phyloP scores from a whole-genome alignment of 1,284 basidiomycete species.

The Puccinia sorghi region DNA sequence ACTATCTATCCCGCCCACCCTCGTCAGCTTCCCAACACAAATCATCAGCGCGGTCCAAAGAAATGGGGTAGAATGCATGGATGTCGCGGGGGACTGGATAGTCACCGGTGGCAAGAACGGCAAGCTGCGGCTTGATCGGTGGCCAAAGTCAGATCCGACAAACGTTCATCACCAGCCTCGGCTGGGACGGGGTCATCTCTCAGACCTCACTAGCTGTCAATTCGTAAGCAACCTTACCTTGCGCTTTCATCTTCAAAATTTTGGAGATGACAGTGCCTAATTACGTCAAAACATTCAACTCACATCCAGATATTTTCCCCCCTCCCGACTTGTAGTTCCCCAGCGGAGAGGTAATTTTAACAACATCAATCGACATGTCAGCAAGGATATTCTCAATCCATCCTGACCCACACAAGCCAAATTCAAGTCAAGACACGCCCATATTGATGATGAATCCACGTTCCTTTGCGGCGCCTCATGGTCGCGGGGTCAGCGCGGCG shows the following conservation, averaged over 20 bases:
- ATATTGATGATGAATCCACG: slow-evolving; percentile 4
- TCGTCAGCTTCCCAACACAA: slow-evolving; percentile 20
- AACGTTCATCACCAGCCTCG: not conserved
- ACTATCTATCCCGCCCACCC: slow-evolving; percentile 27
- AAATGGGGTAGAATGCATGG: slow-evolving; percentile 26
- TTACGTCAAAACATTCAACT: not conserved
- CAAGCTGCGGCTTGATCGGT: not conserved
- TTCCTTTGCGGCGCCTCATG: slow-evolving; percentile 8
- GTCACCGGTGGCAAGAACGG: slow-evolving; percentile 3
- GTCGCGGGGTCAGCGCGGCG: not conserved
- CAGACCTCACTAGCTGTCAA: slow-evolving; percentile 33
- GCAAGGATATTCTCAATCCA: slow-evolving; percentile 20
- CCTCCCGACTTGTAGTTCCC: slow-evolving; percentile 6
- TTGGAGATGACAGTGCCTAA: not conserved
- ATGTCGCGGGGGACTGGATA: slow-evolving; percentile 16
- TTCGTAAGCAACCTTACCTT: slow-evolving; percentile 13
- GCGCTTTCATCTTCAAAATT: not conserved
- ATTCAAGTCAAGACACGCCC: not conserved
- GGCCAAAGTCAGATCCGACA: not conserved
- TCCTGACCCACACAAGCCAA: not conserved
- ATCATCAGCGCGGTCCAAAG: not conserved
- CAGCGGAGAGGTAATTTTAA: slow-evolving; percentile 17
- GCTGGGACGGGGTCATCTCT: slow-evolving; percentile 24
- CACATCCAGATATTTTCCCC: not conserved
- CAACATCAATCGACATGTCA: slow-evolving; percentile 35